These are phyloP conservation scores for Macrocybe gigantea DNA, from an alignment of 768 basidiomycete genomes.

Conservation along the genomic window DNA sequence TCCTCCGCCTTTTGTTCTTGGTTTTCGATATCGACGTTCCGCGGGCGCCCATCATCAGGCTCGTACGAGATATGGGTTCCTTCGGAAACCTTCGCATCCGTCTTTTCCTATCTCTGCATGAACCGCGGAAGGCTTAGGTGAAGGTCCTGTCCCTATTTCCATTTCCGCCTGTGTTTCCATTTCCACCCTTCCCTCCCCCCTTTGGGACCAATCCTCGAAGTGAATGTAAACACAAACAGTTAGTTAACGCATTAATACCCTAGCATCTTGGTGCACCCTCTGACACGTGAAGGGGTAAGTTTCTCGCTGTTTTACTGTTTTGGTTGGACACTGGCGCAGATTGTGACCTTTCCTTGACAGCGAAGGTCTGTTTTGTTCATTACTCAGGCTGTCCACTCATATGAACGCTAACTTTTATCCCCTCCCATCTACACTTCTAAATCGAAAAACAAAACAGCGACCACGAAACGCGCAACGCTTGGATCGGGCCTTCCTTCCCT, in stretches of 20 bases:
- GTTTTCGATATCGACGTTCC: too few relatives aligned
- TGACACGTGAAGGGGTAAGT: conserved; percentile 65
- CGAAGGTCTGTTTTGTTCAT: conserved; percentile 40
- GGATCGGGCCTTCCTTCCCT: conserved; percentile 69
- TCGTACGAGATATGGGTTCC: conserved; percentile 84
- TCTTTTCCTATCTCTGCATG: conserved; percentile 72
- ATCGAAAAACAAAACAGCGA: conserved; percentile 35
- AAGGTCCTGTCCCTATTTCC: background rate
- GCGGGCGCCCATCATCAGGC: conserved; percentile 30
- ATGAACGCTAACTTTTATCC: too few relatives aligned
- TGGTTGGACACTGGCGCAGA: conserved; percentile 1
- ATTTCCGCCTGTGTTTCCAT: too few relatives aligned
- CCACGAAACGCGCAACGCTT: conserved; percentile 63
- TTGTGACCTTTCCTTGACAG: conserved; percentile 22
- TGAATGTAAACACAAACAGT: background rate
- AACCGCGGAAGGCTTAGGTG: conserved; percentile 69
- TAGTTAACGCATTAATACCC: background rate
- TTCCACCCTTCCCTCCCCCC: too few relatives aligned
- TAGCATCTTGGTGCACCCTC: conserved; percentile 70
- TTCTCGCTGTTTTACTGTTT: background rate
- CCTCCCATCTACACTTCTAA: too few relatives aligned
- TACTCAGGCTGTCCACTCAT: too few relatives aligned
- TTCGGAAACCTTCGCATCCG: conserved; percentile 62
- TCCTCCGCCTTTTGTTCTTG: background rate
- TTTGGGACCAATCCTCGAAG: too few relatives aligned